These are phyloP conservation scores for Daldinia sp. DNA, from an alignment of 2,329 filamentous ascomycete species.

Conservation along the genomic window DNA sequence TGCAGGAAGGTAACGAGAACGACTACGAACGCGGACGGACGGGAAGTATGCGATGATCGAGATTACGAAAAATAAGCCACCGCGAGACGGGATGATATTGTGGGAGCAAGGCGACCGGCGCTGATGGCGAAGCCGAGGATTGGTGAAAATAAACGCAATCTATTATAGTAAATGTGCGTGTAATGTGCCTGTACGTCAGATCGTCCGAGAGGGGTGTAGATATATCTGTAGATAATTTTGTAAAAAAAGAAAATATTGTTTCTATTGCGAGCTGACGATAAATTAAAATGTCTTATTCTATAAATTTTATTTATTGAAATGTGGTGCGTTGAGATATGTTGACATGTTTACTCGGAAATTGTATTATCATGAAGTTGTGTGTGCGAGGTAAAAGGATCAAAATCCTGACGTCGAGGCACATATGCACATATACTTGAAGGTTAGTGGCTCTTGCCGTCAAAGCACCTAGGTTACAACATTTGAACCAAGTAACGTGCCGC, in stretches of 20 bases:
- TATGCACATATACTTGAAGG: not conserved
- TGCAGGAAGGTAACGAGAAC: not conserved
- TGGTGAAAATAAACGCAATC: not conserved
- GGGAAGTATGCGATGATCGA: not conserved
- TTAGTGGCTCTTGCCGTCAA: not conserved
- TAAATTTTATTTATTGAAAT: slow-evolving; percentile 4
- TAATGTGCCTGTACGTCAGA: not conserved
- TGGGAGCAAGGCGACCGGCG: slow-evolving; percentile 16
- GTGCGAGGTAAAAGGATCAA: slow-evolving; percentile 27
- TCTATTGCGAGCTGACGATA: not conserved
- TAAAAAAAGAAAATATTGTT: not conserved
- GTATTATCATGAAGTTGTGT: slow-evolving; percentile 8
- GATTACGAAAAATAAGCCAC: not conserved
- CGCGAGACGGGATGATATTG: slow-evolving; percentile 1
- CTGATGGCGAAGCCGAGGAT: slow-evolving; percentile 2
- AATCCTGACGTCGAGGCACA: slow-evolving; percentile 37
- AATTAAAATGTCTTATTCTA: slow-evolving; percentile 1
- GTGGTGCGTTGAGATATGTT: too few relatives aligned
- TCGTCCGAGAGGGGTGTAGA: not conserved
- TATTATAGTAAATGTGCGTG: slow-evolving; percentile 3
- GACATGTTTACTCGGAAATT: slow-evolving; percentile 18
- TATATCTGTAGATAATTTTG: not conserved
- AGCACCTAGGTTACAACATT: slow-evolving; percentile 2
- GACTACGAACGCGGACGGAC: not conserved
- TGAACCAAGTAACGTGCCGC: too few relatives aligned